phyloP scores from a whole-genome alignment of 1,284 basidiomycete species.

The Uromyces viciae-fabae region DNA sequence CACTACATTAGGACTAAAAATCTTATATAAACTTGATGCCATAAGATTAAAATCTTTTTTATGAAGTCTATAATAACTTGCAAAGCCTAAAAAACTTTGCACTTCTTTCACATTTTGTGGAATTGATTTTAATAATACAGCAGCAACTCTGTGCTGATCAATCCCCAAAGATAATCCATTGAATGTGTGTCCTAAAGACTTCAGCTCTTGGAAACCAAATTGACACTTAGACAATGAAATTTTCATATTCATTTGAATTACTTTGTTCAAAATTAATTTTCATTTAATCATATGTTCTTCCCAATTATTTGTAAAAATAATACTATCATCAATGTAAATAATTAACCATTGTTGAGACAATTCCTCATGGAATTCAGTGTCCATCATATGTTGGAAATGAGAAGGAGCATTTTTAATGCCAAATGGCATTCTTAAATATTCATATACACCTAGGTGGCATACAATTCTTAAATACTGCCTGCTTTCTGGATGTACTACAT shows the following conservation, averaged over 20 bases:
- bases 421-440: not conserved
- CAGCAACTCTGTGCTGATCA: not conserved
- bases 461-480: not conserved
- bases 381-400: not conserved
- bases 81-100: not conserved
- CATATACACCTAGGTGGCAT: not conserved
- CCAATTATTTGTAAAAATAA: not conserved
- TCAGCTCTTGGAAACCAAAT: not conserved
- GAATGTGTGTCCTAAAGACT: not conserved
- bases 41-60: not conserved
- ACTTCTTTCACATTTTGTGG: not conserved
- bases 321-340: not conserved
- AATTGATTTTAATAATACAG: not conserved
- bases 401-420: not conserved
- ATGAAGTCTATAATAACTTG: not conserved
- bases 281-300: not conserved
- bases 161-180: not conserved
- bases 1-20: not conserved
- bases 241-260: not conserved
- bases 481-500: not conserved
- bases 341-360: not conserved
- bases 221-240: not conserved
- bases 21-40: not conserved
- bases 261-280: not conserved
- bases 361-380: not conserved